Evolutionary conservation across 2,329 filamentous ascomycete genomes (phyloP).

Genomic region (Coniochaeta sp.): DNA sequence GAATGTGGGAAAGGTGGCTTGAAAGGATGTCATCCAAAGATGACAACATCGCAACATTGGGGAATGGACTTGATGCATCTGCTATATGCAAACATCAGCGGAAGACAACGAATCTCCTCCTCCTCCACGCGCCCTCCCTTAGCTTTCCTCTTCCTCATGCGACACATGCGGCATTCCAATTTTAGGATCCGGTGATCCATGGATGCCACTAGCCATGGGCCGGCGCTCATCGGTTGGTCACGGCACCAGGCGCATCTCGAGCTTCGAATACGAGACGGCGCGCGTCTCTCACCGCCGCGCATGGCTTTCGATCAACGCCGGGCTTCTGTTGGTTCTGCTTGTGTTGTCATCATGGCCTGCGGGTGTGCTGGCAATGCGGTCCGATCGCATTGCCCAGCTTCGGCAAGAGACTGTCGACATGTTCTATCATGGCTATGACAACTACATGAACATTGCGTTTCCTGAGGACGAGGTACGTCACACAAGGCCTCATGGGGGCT

Average conservation of each 20-base stretch:
- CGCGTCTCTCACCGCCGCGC: neutral
- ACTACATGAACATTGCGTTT: slow-evolving; percentile 90
- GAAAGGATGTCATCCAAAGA: neutral
- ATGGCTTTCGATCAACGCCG: slow-evolving; percentile 5
- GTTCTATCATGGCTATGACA: slow-evolving; percentile 95
- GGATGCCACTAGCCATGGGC: slow-evolving; percentile 29
- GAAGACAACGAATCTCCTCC: neutral
- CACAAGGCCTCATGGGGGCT: neutral
- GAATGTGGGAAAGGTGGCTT: neutral
- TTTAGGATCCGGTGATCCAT: slow-evolving; percentile 23
- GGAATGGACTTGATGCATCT: neutral
- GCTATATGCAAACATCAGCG: neutral
- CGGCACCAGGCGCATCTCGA: slow-evolving; percentile 5
- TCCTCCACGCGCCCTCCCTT: neutral
- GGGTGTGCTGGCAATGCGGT: slow-evolving; percentile 40
- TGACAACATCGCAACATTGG: slow-evolving; percentile 1
- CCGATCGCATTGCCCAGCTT: slow-evolving; percentile 46
- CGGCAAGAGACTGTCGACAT: slow-evolving; percentile 62
- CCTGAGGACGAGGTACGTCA: slow-evolving; percentile 75
- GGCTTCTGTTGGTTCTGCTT: slow-evolving; percentile 17
- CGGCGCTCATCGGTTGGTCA: slow-evolving; percentile 5
- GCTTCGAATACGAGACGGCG: slow-evolving; percentile 1
- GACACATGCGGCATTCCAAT: slow-evolving; percentile 24
- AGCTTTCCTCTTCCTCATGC: neutral
- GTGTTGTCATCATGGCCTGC: slow-evolving; percentile 33